These are phyloP conservation scores for Penicillium goetzii DNA, from an alignment of 495 filamentous ascomycete genomes.

Conservation along the genomic window DNA sequence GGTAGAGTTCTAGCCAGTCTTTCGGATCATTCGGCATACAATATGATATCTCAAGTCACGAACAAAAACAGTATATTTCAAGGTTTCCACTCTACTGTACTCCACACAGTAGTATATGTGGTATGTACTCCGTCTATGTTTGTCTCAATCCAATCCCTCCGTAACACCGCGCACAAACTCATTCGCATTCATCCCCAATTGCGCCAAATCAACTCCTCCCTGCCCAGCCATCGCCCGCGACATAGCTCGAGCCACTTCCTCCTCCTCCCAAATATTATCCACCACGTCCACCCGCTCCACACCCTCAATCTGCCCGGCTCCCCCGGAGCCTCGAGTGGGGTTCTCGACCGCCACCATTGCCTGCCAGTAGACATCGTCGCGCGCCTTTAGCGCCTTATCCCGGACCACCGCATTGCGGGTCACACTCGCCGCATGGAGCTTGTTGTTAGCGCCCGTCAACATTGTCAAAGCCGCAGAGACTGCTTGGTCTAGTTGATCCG, in stretches of 20 bases:
- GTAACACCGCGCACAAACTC: constrained; percentile 51
- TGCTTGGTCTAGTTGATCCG: constrained; percentile 47
- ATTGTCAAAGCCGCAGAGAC: constrained; percentile 45
- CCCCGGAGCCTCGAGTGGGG: constrained; percentile 31
- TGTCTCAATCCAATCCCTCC: constrained; percentile 39
- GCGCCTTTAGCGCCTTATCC: constrained; percentile 56
- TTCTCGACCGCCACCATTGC: constrained; percentile 48
- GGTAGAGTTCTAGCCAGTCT: no score
- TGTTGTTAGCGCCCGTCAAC: constrained; percentile 50
- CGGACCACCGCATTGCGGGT: constrained; percentile 62
- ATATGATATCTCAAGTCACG: no score
- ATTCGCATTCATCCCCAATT: constrained; percentile 48
- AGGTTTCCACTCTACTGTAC: neutral
- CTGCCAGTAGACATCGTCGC: constrained; percentile 62
- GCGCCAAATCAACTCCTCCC: constrained; percentile 51
- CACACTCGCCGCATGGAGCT: constrained; percentile 57
- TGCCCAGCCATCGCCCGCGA: constrained; percentile 51
- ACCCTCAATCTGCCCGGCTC: constrained; percentile 16
- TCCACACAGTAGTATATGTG: neutral
- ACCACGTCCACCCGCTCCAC: constrained; percentile 25
- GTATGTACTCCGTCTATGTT: neutral
- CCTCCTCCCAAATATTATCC: constrained; percentile 54
- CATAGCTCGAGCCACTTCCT: constrained; percentile 59
- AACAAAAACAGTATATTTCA: neutral
- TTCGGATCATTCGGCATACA: no score